Evolutionary conservation across 2,329 filamentous ascomycete species (phyloP), one percentile per base, ranked within the genome.

Genomic region (Aurifilum marmelostoma): DNA sequence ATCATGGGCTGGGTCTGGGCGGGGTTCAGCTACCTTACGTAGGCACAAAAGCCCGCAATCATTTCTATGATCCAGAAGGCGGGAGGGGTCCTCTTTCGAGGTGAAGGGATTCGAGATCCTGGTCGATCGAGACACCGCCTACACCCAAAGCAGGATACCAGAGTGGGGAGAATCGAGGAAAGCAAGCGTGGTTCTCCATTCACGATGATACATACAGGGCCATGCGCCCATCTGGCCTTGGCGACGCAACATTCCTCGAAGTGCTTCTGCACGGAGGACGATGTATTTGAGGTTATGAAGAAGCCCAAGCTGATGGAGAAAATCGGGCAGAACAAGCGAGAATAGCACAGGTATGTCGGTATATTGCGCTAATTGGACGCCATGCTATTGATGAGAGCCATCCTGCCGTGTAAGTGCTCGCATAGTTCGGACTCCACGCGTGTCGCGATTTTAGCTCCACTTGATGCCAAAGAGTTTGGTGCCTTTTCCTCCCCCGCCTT

Each of bases 381-480:
- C 32, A 59, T 59, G 56, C 16, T 37, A 29, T 29, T 54, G 24
- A 54, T 27, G n/a, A 29, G 7, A 7, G 18, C 50, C 24, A 27
- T 16, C 11, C 24, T 11, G 50, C 14, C 24, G 11, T 6, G 50
- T 16, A 27, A 16, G 11, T 27, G 50, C 24, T 54, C 12, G 50
- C 8, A 34, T 34, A 16, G 1, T 39, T 21, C 34, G 14, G 21
- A 24, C 9, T 12, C 16, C 27, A 50, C 4, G 21, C 14, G 32
- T 21, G 32, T 47, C n/a, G 39, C 50, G 24, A 56, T 18, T 27
- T 78, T 71, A 83, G 58, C 75, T 78, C 88, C 88, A 91, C 70
- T 84, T 88, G 39, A 91, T 84, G 7, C 89, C 89, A 73, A 91
- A 89, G 60, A 91, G 78, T 72, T 83, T 89, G 54, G 85, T 79